These are phyloP conservation scores for Ceratorhiza oryzae-sativae DNA, from an alignment of 1,284 basidiomycete species.

Conservation along the genomic window DNA sequence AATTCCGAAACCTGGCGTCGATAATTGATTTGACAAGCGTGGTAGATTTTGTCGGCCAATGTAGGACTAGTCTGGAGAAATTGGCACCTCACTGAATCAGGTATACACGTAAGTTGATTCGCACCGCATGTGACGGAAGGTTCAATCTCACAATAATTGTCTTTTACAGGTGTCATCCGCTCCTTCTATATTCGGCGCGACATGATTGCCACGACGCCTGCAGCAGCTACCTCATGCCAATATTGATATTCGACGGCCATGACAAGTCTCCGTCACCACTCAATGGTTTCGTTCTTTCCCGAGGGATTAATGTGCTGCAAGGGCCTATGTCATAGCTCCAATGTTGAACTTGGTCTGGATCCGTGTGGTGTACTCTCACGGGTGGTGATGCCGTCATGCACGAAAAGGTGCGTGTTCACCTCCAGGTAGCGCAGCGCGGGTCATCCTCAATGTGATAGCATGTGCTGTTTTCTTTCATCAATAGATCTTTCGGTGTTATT, in stretches of 20 bases:
- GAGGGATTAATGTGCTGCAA: not conserved
- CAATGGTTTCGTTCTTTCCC: not conserved
- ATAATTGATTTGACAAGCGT: not conserved
- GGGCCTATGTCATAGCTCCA: not conserved
- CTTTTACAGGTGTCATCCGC: not conserved
- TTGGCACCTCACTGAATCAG: not conserved
- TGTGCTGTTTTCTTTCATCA: no score
- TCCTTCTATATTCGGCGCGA: not conserved
- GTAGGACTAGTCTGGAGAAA: conserved; percentile 1
- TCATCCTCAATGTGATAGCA: not conserved
- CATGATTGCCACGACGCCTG: not conserved
- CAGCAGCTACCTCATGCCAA: not conserved
- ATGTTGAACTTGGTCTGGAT: not conserved
- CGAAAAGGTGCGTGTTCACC: not conserved
- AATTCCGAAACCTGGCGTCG: no score
- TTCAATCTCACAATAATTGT: not conserved
- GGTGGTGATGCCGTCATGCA: not conserved
- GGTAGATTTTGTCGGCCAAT: not conserved
- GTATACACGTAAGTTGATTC: conserved; percentile 1
- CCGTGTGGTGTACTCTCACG: not conserved
- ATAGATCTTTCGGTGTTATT: not conserved
- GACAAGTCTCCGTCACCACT: not conserved
- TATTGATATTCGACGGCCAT: not conserved
- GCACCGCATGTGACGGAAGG: not conserved
- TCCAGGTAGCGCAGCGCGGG: not conserved